phyloP scores from a whole-genome alignment of 2,329 filamentous ascomycete species.

The Scortechinia acanthostroma region DNA sequence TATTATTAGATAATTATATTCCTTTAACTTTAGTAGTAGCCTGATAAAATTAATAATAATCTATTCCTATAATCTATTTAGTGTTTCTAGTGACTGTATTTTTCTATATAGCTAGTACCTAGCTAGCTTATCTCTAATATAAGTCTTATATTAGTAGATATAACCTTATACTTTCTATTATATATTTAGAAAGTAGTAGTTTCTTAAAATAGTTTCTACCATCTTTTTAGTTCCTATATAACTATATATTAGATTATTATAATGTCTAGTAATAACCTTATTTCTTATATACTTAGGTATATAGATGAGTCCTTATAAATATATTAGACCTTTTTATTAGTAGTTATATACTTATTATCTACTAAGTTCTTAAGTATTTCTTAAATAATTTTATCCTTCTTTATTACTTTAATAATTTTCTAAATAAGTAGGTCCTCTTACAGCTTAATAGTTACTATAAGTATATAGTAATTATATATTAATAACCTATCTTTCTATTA shows the following conservation, averaged over 20 bases:
- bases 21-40: background rate
- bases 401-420: too few relatives aligned
- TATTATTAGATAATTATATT: background rate
- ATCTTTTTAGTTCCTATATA: background rate
- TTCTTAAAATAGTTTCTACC: background rate
- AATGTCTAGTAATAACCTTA: background rate
- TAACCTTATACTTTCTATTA: background rate
- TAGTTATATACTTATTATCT: background rate
- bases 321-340: background rate
- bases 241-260: background rate
- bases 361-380: background rate
- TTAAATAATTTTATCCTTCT: background rate
- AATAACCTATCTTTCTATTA: background rate
- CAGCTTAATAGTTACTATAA: background rate
- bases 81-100: background rate
- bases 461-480: background rate
- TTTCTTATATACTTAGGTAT: background rate
- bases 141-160: background rate
- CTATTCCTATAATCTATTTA: background rate
- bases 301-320: background rate
- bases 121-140: background rate
- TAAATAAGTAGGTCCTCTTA: background rate
- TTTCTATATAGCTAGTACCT: background rate
- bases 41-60: background rate
- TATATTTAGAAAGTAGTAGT: slow-evolving; percentile 1